Evolutionary conservation across 2,329 filamentous ascomycete species (phyloP).

Genomic region (Alternaria angustiovoidea): DNA sequence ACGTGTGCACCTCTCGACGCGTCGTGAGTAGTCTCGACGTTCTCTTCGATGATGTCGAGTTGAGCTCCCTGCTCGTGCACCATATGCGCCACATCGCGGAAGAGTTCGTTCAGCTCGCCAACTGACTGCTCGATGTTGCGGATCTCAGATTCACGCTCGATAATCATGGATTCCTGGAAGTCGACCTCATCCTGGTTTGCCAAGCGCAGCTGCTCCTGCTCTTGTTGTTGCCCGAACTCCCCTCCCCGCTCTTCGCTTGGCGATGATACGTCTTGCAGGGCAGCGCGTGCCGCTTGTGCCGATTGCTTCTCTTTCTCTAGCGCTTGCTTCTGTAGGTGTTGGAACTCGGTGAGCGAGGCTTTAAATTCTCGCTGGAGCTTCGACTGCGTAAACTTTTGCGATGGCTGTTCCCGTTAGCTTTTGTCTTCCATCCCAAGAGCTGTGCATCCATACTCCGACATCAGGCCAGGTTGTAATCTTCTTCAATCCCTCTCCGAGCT

Average conservation of each 20-base stretch:
- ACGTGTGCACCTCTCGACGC: constrained; percentile 86
- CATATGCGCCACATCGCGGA: constrained; percentile 97
- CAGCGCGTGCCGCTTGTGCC: constrained; percentile 80
- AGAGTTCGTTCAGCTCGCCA: constrained; percentile 93
- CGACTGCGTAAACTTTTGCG: constrained; percentile 95
- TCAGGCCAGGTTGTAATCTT: constrained; percentile 77
- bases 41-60: constrained; percentile 85
- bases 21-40: constrained; percentile 82
- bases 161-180: constrained; percentile 94
- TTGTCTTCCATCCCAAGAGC: neutral
- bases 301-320: constrained; percentile 93
- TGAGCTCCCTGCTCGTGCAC: constrained; percentile 92
- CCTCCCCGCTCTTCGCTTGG: constrained; percentile 53
- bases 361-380: constrained; percentile 96
- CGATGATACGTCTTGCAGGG: constrained; percentile 68
- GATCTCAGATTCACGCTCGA: constrained; percentile 96
- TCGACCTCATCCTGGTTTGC: constrained; percentile 95
- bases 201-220: constrained; percentile 75
- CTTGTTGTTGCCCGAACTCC: constrained; percentile 61
- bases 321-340: constrained; percentile 85
- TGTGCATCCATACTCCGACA: constrained; percentile 73
- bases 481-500: constrained; percentile 93
- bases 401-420: constrained; percentile 66
- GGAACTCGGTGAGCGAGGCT: constrained; percentile 87
- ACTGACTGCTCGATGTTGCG: constrained; percentile 97